A percentile compares a stretch with the other conserved stretches of the same genome.
phyloP scores from a whole-genome alignment of 2,329 filamentous ascomycete species.

The Cercospora sojina region DNA sequence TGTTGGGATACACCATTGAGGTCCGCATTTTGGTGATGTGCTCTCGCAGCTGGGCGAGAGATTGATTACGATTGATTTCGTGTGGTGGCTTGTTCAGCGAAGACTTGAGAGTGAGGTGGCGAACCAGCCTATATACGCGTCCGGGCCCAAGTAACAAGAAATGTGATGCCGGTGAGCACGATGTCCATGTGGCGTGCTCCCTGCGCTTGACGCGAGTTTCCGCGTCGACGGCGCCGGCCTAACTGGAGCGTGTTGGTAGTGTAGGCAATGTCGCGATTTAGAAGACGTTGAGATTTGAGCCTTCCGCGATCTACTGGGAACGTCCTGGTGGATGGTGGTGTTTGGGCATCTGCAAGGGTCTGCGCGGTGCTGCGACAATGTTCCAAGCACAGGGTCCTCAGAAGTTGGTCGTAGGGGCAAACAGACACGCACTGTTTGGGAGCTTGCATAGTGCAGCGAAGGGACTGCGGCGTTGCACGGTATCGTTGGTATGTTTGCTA shows the following conservation, averaged over 20 bases:
- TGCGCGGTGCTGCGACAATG: background rate
- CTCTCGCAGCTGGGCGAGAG: background rate
- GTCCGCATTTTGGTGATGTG: conserved; percentile 14
- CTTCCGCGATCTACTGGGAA: background rate
- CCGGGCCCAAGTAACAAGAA: background rate
- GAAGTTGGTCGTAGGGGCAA: conserved; percentile 3
- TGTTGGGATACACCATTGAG: conserved; percentile 18
- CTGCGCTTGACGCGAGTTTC: conserved; percentile 6
- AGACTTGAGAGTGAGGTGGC: background rate
- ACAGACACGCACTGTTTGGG: background rate
- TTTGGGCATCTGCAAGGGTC: conserved; percentile 11
- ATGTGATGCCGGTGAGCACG: background rate
- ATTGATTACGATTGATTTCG: background rate
- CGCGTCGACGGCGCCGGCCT: background rate
- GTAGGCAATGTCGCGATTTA: conserved; percentile 4
- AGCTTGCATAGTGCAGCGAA: background rate
- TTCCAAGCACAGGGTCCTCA: background rate
- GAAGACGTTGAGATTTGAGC: background rate
- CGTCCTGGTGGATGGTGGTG: background rate
- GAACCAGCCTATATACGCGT: background rate
- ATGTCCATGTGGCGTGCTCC: conserved; percentile 6
- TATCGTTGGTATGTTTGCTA: background rate
- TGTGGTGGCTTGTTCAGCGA: background rate
- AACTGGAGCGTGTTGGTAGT: background rate
- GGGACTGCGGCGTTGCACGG: background rate